Conservation (phyloP, 805 yeast species). For the Starmerella bacillaris region DNA sequence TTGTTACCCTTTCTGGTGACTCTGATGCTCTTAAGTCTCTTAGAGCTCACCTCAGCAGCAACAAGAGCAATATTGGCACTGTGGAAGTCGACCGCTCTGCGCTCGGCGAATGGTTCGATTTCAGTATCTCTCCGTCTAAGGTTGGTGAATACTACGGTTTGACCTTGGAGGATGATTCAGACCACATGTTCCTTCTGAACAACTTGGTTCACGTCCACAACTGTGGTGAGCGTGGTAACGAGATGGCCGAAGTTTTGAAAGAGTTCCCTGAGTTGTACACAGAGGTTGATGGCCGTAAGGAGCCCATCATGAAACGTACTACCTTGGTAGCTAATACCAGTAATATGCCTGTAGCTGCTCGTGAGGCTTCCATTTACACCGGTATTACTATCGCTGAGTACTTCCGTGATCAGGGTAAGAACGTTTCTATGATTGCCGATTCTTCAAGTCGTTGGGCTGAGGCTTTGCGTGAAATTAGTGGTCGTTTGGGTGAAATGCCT, state of each 20-base stretch:
- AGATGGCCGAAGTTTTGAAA: conserved; percentile 98
- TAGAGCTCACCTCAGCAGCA: background rate
- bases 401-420: conserved; percentile 99
- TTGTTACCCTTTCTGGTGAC: background rate
- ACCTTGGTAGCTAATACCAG: conserved; percentile 97
- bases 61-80: background rate
- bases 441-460: conserved; percentile 99
- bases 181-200: conserved; percentile 29
- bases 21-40: background rate
- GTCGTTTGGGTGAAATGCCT: conserved; percentile 99
- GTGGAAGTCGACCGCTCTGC: background rate
- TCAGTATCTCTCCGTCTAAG: conserved; percentile 19
- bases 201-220: conserved; percentile 19
- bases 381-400: conserved; percentile 98
- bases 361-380: conserved; percentile 98
- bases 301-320: conserved; percentile 99
- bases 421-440: conserved; percentile 98
- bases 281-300: conserved; percentile 79
- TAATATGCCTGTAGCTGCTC: conserved; percentile 99
- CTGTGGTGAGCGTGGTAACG: conserved; percentile 94
- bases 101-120: conserved; percentile 19
- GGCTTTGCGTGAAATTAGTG: conserved; percentile 98
- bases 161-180: conserved; percentile 26
- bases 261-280: conserved; percentile 97
- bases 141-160: conserved; percentile 29